Base-by-base conservation (phyloP, 1,139 yeast species). In the Saccharomyces hybrid region DNA sequence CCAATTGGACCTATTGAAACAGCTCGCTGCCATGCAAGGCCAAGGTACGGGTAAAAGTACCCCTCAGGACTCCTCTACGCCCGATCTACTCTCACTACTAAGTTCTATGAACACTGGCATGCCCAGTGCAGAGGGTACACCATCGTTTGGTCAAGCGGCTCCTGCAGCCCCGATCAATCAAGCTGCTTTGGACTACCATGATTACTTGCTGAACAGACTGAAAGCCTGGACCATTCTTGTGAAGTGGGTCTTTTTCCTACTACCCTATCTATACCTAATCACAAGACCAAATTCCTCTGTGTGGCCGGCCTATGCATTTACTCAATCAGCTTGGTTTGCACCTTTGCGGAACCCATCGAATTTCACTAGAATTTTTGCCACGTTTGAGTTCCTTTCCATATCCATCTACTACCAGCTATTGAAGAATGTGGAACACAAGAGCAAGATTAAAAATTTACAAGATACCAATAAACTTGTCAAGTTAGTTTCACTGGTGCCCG, bases 311-410 rank as follows among this genome's bases (percentile, higher is more conserved):
- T 5, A 28, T 14, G 49, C 49, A 16, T 27, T 31, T 16, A 14
- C 27, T 16, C 26, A 28, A 8, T 27, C 29, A 9, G 28, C 32
- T 29, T 47, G 48, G 20, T 46, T 51, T 14, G 48, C 42, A 3
- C 50, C 55, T 9, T 50, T 65, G 20, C 26, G 57, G 14, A 57
- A 62, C 38, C 60, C 64, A 46, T 58, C 70, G n/a, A 64, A 65
- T 28, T 72, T 75, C 60, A 73, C 74, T 59, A 67, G 71, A 55
- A 61, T 71, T 1, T 67, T 72, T 49, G 64, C 68, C 2, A 62
- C 74, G 4, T 62, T 74, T 34, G 76, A 73, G 56, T 64, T 70
- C 23, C 58, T 71, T 3, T 64, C 71, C 9, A 65, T 72, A 13
- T 61, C 74, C 3, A 62, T 70, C 50, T 70, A 70, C 48, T 61